Evolutionary conservation across 2,329 filamentous ascomycete species (phyloP), one percentile per base, ranked within the genome.

Genomic region (Orbilia oligospora): DNA sequence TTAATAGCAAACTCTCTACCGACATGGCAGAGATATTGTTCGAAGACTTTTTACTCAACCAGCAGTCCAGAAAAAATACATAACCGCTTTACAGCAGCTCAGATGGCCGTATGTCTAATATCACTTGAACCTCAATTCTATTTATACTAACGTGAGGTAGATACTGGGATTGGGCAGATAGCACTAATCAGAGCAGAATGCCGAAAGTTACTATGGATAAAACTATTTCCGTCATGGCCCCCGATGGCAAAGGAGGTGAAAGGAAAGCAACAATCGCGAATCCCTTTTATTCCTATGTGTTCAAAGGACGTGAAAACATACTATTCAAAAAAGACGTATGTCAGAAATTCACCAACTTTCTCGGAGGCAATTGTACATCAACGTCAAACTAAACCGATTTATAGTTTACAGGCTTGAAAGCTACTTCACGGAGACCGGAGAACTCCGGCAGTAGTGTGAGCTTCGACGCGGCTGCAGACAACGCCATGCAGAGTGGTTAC

Each of bases 111-210:
- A 80, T 76, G 80, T 14, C n/a, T 16, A n/a, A 14, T 33, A 18
- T 16, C 38, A 12, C 27, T 20, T 9, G 0, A 22, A 5, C 16
- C 8, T 10, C 5, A 5, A 49, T 16, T 18, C n/a, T 20, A 46
- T 46, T 9, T 18, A 46, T 18, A 46, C 30, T 49, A 64, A 61
- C 24, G 24, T 5, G 22, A 12, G 14, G 30, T 38, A 82, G 81
- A 46, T 82, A 81, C 65, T 82, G 81, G 81, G 81, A 82, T 64
- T 82, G 81, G 81, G 61, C 81, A 41, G 58, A 66, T 33, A 53
- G 9, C 30, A 79, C 14, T 14, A 22, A 5, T 68, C 49, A 58
- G 27, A 81, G 80, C 30, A 64, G 67, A 16, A 27, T 82, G 18
- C 81, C 81, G 2, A n/a, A 51, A 49, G 41, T 38, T 24, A 36